Evolutionary conservation across 1,284 basidiomycete genomes (phyloP).

Genomic region (Schizophyllum amplum): DNA sequence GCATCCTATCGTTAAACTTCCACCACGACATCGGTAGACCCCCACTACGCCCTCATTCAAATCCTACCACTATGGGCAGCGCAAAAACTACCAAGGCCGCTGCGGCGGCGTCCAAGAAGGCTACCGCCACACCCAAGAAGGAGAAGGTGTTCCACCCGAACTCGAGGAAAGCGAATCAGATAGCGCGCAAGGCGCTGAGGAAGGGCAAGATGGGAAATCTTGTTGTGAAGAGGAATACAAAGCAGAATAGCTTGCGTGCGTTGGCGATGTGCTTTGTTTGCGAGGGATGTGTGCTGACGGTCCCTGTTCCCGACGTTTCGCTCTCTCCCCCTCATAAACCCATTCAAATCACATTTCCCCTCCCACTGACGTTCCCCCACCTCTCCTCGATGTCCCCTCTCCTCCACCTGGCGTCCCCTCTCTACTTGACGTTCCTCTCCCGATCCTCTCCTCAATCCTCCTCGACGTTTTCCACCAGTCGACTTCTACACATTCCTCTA

Average conservation of each 20-base stretch:
- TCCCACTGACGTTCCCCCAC: too few species aligned
- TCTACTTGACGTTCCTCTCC: too few species aligned
- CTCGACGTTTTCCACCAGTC: slow-evolving; percentile 29
- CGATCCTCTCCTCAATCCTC: slow-evolving; percentile 1
- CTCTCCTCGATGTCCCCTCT: too few species aligned
- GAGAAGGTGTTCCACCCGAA: slow-evolving; percentile 76
- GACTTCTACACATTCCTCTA: slow-evolving; percentile 78
- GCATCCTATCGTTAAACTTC: too few species aligned
- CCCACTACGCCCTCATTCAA: background rate
- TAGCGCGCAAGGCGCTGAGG: slow-evolving; percentile 64
- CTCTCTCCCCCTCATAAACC: too few species aligned
- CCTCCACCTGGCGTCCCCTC: too few species aligned
- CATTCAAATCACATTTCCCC: too few species aligned
- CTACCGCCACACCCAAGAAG: slow-evolving; percentile 34
- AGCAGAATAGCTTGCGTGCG: slow-evolving; percentile 47
- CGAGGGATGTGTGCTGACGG: background rate
- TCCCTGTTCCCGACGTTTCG: background rate
- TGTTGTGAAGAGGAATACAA: slow-evolving; percentile 46
- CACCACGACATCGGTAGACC: too few species aligned
- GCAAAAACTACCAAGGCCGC: background rate
- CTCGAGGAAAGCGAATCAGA: slow-evolving; percentile 77
- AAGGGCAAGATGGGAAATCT: slow-evolving; percentile 61
- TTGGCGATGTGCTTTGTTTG: background rate
- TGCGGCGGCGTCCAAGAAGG: slow-evolving; percentile 33
- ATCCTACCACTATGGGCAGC: background rate